These are phyloP conservation scores for Agrostemma githago DNA, from an alignment of 148 eudicot genomes.

Conservation along the genomic window DNA sequence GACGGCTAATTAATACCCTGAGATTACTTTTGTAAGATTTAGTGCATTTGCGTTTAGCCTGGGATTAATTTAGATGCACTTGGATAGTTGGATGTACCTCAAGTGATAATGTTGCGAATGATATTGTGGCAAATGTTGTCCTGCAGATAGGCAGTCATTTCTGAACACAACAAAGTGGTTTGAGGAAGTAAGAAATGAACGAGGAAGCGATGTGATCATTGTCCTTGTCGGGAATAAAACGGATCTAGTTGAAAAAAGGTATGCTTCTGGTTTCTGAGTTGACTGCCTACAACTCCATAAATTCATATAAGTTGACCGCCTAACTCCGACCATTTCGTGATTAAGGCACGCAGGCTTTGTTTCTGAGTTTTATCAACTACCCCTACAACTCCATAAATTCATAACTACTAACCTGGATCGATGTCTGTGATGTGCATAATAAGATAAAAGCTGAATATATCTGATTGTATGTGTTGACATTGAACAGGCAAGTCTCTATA, in stretches of 20 bases:
- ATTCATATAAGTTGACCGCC: not conserved
- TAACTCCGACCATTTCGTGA: not conserved
- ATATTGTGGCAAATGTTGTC: constrained; percentile 8
- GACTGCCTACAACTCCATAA: not conserved
- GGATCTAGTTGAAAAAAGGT: constrained; percentile 92
- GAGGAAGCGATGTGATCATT: constrained; percentile 79
- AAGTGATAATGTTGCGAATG: not conserved
- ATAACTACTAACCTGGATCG: not conserved
- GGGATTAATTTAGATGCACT: not conserved
- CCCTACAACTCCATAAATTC: no score
- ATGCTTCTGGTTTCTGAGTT: not conserved
- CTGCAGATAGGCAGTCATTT: constrained; percentile 86
- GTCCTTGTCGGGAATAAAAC: constrained; percentile 91
- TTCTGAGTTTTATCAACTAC: not conserved
- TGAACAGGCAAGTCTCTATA: constrained; percentile 81
- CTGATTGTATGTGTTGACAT: constrained; percentile 2
- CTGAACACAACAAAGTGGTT: constrained; percentile 84
- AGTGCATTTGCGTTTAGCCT: not conserved
- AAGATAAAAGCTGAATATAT: not conserved
- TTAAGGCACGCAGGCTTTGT: not conserved
- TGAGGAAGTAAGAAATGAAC: constrained; percentile 77
- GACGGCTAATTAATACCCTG: not conserved
- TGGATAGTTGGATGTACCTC: not conserved
- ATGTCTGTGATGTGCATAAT: not conserved
- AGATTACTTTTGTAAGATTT: not conserved